Evolutionary conservation across 176 grass and related monocot species (phyloP).

Genomic region (Tillandsia fasciculata): DNA sequence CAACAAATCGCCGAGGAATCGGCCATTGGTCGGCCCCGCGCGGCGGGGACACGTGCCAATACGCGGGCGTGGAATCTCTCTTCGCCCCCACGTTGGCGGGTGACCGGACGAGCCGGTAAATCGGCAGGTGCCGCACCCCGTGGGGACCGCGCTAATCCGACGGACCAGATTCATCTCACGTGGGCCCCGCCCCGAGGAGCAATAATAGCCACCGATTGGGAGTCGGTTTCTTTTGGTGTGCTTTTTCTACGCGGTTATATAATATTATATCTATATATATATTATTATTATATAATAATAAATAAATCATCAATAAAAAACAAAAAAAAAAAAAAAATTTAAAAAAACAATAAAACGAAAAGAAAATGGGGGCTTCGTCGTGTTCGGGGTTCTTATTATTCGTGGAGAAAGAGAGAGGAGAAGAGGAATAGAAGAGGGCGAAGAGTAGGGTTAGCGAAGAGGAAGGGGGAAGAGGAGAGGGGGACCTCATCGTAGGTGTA

Average conservation of each 20-base stretch:
- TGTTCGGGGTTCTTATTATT: background rate
- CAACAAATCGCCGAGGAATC: no score
- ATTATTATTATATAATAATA: no score
- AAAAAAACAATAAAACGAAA: no score
- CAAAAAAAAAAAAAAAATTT: no score
- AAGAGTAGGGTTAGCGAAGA: background rate
- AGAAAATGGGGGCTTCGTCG: no score
- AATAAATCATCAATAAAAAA: no score
- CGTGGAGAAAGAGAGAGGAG: slow-evolving; percentile 9
- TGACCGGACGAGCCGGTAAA: slow-evolving; percentile 30
- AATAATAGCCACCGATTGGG: slow-evolving; percentile 16
- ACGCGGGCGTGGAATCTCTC: slow-evolving; percentile 18
- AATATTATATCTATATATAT: no score
- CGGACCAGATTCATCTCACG: slow-evolving; percentile 15
- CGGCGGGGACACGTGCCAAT: no score
- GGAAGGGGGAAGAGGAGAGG: background rate
- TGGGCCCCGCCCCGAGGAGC: slow-evolving; percentile 2
- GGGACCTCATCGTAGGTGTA: background rate
- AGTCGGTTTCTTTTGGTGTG: slow-evolving; percentile 22
- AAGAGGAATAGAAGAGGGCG: slow-evolving; percentile 17
- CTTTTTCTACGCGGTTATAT: background rate
- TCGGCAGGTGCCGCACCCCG: slow-evolving; percentile 13
- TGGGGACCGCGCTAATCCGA: background rate
- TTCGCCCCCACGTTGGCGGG: slow-evolving; percentile 13
- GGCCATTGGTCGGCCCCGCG: no score